Evolutionary conservation across 495 filamentous ascomycete species (phyloP), one percentile per base, ranked within the genome.

Genomic region (Daldinia decipiens): DNA sequence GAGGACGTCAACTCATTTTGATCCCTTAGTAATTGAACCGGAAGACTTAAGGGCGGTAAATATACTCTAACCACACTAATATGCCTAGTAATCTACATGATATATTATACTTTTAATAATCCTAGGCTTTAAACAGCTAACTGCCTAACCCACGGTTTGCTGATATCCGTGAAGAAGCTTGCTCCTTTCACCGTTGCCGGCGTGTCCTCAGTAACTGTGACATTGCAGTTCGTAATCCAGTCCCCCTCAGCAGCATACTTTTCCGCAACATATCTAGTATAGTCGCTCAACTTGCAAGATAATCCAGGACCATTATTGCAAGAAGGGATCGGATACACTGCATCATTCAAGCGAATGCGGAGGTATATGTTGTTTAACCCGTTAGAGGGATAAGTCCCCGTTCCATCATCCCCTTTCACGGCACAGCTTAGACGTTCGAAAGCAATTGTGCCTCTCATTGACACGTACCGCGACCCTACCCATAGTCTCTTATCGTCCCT

Each of bases 381-480:
- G 4, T 5, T 9, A 11, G 55, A 15, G 13, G 11, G 17, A 26
- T 24, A 24, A 12, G 19, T 4, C 9, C 9, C 2, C 1, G 52
- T 11, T 36, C 26, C 32, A n/a, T 9, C 0, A 32, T 65, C 17
- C 12, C 19, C 5, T 27, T n/a, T 56, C 17, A 54, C 29, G 60
- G 59, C 36, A 60, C 85, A 87, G 52, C 79, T 82, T 24, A 88
- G 65, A 15, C 80, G 77, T 70, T 88, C 86, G 50, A 87, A 84
- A 1, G 82, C 81, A n/a, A 87, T 79, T 0, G 84, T 87, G 1
- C 84, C 86, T 15, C 84, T 78, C 86, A 88, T 87, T 5, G 83
- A 82, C n/a, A 83, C 81, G 54, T 85, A 83, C 51, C 83, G 80
- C 32, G 80, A 82, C 8, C 79, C 77, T 13, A 75, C 72, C 66